A percentile compares a stretch with the other conserved stretches of the same genome.
These are phyloP conservation scores for Parmelia sp. DNA, from an alignment of 495 filamentous ascomycete species.

Conservation along the genomic window DNA sequence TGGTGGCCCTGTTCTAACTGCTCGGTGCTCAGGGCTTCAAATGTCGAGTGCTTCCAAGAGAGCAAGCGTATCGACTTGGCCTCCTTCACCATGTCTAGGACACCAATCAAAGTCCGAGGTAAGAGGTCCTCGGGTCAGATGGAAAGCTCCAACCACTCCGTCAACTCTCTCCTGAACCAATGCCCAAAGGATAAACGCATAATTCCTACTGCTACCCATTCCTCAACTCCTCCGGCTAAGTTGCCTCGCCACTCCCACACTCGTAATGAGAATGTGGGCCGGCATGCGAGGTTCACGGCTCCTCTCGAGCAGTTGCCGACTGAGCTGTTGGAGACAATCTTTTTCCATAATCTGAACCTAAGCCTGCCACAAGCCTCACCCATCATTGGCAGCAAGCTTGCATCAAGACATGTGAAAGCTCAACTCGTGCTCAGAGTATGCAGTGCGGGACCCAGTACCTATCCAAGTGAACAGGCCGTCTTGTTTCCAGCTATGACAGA, in stretches of 20 bases:
- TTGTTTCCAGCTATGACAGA: background rate
- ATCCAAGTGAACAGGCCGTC: background rate
- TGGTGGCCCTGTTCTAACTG: no score
- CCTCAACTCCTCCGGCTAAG: background rate
- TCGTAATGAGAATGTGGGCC: background rate
- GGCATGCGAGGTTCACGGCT: constrained; percentile 20
- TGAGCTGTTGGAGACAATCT: constrained; percentile 50
- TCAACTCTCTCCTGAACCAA: constrained; percentile 12
- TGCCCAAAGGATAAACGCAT: constrained; percentile 5
- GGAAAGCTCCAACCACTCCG: constrained; percentile 21
- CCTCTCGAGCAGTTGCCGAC: constrained; percentile 45
- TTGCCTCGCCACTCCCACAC: background rate
- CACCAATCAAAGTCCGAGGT: constrained; percentile 25
- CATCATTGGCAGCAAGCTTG: constrained; percentile 34
- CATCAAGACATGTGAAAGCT: constrained; percentile 21
- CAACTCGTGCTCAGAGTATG: constrained; percentile 13
- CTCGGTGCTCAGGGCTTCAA: no score
- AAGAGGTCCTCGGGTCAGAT: constrained; percentile 17
- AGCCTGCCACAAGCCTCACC: constrained; percentile 43
- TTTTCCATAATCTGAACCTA: constrained; percentile 44
- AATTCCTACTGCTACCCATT: background rate
- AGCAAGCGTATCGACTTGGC: no score
- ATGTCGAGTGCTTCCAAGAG: background rate
- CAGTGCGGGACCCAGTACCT: background rate
- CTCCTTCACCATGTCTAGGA: constrained; percentile 8